Conservation (phyloP, 805 yeast genomes). For the Zygosaccharomyces siamensis region DNA sequence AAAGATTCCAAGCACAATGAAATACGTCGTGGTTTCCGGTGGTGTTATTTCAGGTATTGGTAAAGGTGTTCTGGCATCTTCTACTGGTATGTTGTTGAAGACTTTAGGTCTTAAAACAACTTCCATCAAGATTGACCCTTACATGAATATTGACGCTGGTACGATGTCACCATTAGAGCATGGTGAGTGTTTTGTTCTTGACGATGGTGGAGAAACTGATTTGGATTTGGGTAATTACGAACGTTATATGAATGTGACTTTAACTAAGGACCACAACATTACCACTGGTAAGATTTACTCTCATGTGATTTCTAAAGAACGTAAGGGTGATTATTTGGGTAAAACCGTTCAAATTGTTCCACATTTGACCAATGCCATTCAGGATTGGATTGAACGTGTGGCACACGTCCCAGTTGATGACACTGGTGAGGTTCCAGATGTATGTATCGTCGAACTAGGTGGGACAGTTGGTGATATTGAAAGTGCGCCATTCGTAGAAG, state of each 20-base stretch:
- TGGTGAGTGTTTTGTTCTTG: slow-evolving; percentile 96
- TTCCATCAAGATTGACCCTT: slow-evolving; percentile 97
- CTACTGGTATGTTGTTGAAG: slow-evolving; percentile 91
- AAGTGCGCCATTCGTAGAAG: slow-evolving; percentile 98
- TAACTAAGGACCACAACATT: slow-evolving; percentile 91
- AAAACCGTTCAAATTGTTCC: slow-evolving; percentile 99
- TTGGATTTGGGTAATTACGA: slow-evolving; percentile 97
- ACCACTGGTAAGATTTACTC: slow-evolving; percentile 98
- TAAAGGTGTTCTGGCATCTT: slow-evolving; percentile 96
- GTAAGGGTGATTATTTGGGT: slow-evolving; percentile 96
- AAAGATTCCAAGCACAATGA: slow-evolving; percentile 48
- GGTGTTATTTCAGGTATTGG: slow-evolving; percentile 99
- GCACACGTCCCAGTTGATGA: slow-evolving; percentile 87
- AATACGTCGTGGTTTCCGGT: slow-evolving; percentile 98
- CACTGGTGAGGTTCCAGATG: slow-evolving; percentile 84
- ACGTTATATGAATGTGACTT: slow-evolving; percentile 88
- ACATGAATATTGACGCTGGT: slow-evolving; percentile 99
- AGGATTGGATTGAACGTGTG: slow-evolving; percentile 96
- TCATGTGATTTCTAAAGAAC: slow-evolving; percentile 87
- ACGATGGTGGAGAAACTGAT: slow-evolving; percentile 99
- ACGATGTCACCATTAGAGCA: slow-evolving; percentile 99
- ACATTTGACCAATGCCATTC: slow-evolving; percentile 94
- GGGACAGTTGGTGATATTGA: slow-evolving; percentile 99
- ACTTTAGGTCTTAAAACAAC: slow-evolving; percentile 93
- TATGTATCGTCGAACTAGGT: slow-evolving; percentile 95